Conservation (phyloP, 2,329 filamentous ascomycete genomes). For the Xylariales sp. region DNA sequence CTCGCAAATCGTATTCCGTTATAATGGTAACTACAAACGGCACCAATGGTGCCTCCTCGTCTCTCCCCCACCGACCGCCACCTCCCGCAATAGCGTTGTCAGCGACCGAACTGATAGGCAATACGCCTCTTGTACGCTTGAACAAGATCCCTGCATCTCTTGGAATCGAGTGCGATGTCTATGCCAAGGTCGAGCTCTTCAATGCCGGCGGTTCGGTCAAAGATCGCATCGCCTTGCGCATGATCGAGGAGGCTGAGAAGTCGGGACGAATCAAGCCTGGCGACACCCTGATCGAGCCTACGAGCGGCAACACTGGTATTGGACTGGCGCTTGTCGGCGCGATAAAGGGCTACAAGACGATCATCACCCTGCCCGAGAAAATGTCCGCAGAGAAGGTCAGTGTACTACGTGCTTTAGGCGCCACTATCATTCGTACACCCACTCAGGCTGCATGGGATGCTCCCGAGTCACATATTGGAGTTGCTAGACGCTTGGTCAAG, state of each 20-base stretch:
- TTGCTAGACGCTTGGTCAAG: conserved; percentile 83
- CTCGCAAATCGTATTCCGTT: too few species aligned
- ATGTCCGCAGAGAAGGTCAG: conserved; percentile 99
- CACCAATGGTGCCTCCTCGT: conserved; percentile 17
- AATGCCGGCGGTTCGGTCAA: conserved; percentile 93
- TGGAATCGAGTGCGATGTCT: conserved; percentile 83
- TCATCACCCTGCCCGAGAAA: conserved; percentile 98
- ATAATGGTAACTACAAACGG: too few species aligned
- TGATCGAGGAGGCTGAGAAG: conserved; percentile 94
- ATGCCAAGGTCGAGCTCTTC: conserved; percentile 89
- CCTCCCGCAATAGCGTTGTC: conserved; percentile 41
- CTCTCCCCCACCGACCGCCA: conserved; percentile 21
- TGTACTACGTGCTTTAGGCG: conserved; percentile 86
- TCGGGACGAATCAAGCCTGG: conserved; percentile 92
- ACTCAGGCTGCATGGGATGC: conserved; percentile 93
- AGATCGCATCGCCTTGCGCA: conserved; percentile 90
- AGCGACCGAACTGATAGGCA: conserved; percentile 85
- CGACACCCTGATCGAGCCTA: conserved; percentile 95
- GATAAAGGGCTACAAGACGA: conserved; percentile 96
- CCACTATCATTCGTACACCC: conserved; percentile 95
- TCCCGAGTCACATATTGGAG: conserved; percentile 95
- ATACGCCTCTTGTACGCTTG: conserved; percentile 89
- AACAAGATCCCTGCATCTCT: conserved; percentile 90
- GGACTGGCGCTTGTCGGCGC: conserved; percentile 90
- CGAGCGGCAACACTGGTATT: conserved; percentile 96